Evolutionary conservation across 768 basidiomycete species (phyloP), one percentile per base, ranked within the genome.

Genomic region (Strobilomyces dryophilus): DNA sequence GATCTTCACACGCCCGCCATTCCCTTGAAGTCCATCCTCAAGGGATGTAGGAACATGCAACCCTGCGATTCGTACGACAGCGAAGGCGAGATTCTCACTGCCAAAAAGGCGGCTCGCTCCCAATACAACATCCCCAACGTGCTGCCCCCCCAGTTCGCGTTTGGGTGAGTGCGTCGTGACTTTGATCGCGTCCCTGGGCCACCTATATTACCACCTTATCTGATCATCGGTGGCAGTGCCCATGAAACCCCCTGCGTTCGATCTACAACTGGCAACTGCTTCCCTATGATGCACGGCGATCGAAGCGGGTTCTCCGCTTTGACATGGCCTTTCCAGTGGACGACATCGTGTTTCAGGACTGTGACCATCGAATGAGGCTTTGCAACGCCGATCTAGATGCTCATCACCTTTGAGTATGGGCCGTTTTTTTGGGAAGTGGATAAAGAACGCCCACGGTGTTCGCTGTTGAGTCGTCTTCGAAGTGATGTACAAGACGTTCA

Each of bases 401-500:
- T 69, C 53, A 78, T 85, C 62, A 55, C 66, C n/a, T 78, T 79
- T 54, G 65, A 66, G 26, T 53, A 44, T 54, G n/a, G 64, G 62
- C 36, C 72, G 73, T 58, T 73, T 34, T 61, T 62, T 32, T 75
- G 73, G 73, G 69, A 68, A 6, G 68, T 82, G 36, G 57, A 74
- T 82, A 51, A 71, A 73, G 44, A 72, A 76, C 35, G 46, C 68
- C 20, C 65, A 64, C 39, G 77, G 78, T 14, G 71, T 85, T 51
- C 68, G 76, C 14, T 79, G 81, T 59, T 72, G 78, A 24, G 84
- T 86, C 47, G 75, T 87, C 32, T 83, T 85, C 61, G 65, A 76
- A 49, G 78, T 76, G 8, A 83, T 87, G 21, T 76, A 80, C 60
- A 73, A 78, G 40, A 67, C 74, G 6, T 81, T 86, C 62, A 76